phyloP scores from a whole-genome alignment of 2,329 filamentous ascomycete genomes.

The Zymoseptoria pseudotritici region DNA sequence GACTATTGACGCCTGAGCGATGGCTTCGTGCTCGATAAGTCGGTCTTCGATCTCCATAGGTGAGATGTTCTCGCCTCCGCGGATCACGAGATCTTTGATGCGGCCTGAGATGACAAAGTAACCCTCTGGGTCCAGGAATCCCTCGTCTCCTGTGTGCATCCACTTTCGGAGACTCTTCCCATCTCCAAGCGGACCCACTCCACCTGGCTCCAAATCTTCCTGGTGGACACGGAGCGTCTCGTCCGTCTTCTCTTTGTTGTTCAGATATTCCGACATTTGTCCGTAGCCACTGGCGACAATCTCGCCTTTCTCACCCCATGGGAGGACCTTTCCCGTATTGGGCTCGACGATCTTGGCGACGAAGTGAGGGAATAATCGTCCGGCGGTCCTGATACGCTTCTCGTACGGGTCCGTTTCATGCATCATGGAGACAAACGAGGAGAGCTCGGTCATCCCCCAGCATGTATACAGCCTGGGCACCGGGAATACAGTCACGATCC shows the following conservation, averaged over 20 bases:
- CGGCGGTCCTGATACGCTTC: constrained; percentile 62
- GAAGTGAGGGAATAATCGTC: constrained; percentile 65
- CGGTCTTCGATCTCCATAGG: constrained; percentile 26
- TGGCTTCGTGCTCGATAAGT: constrained; percentile 18
- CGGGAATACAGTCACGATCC: constrained; percentile 58
- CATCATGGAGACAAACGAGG: constrained; percentile 24
- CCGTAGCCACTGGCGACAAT: constrained; percentile 74
- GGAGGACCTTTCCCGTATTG: constrained; percentile 54
- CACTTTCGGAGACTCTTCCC: constrained; percentile 41
- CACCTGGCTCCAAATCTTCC: constrained; percentile 20
- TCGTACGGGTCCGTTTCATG: constrained; percentile 52
- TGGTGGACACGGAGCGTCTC: constrained; percentile 49
- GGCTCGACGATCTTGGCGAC: constrained; percentile 70
- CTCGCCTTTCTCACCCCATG: constrained; percentile 62
- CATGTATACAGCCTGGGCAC: constrained; percentile 61
- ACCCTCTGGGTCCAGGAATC: constrained; percentile 39
- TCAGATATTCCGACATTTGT: constrained; percentile 55
- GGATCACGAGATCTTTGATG: constrained; percentile 21
- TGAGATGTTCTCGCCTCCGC: constrained; percentile 61
- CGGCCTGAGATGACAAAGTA: constrained; percentile 32
- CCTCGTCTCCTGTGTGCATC: constrained; percentile 58
- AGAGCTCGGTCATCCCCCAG: constrained; percentile 58
- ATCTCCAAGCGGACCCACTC: constrained; percentile 18
- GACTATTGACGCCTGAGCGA: constrained; percentile 22
- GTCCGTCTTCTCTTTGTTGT: constrained; percentile 66